Conservation (phyloP, 2,329 filamentous ascomycete genomes). For the Fusarium hainanense region DNA sequence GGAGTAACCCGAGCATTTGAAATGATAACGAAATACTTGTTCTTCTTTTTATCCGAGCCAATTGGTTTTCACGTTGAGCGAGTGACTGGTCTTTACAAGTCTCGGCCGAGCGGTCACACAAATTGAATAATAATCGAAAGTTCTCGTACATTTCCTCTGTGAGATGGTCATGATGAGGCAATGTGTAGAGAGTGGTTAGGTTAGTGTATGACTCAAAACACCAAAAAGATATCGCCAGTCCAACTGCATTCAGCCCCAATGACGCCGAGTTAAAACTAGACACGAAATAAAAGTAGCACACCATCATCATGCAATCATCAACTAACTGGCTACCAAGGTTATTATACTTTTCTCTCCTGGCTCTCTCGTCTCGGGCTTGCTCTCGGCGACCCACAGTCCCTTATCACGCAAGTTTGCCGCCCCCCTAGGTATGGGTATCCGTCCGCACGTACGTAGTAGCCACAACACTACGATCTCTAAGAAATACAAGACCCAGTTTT, state of each 20-base stretch:
- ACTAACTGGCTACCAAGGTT: not conserved
- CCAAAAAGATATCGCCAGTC: slow-evolving; percentile 33
- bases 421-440: slow-evolving; percentile 7
- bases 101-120: slow-evolving; percentile 6
- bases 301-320: slow-evolving; percentile 31
- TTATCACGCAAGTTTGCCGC: slow-evolving; percentile 42
- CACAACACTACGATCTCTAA: slow-evolving; percentile 15
- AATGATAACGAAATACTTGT: slow-evolving; percentile 20
- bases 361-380: slow-evolving; percentile 44
- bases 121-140: not conserved
- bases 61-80: slow-evolving; percentile 22
- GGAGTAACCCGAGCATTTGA: slow-evolving; percentile 35
- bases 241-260: not conserved
- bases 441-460: slow-evolving; percentile 6
- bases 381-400: slow-evolving; percentile 47
- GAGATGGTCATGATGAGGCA: not conserved
- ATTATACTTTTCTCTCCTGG: slow-evolving; percentile 13
- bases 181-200: not conserved
- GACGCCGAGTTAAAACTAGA: slow-evolving; percentile 11
- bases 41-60: slow-evolving; percentile 38
- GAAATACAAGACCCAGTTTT: slow-evolving; percentile 44
- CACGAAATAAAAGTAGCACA: slow-evolving; percentile 14
- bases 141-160: not conserved
- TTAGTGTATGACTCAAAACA: slow-evolving; percentile 28
- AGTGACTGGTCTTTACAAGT: slow-evolving; percentile 14